A percentile compares a stretch with the other conserved stretches of the same genome.
phyloP scores from a whole-genome alignment of 2,329 filamentous ascomycete species.

The Trichoderma afroharzianum region DNA sequence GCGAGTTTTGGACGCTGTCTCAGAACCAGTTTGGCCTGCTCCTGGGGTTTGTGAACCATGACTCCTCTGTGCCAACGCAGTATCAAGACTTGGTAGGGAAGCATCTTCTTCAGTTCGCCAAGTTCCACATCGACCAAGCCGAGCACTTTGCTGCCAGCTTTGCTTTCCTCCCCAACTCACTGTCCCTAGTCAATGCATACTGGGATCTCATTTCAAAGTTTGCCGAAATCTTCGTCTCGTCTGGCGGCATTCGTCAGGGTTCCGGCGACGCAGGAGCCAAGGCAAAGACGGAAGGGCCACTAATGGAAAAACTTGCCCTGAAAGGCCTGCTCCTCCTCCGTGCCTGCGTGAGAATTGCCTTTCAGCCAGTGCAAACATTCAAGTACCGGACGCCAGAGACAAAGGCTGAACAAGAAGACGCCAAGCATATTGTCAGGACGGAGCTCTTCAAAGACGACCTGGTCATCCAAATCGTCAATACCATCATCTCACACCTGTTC shows the following conservation, averaged over 20 bases:
- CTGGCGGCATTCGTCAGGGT: conserved; percentile 51
- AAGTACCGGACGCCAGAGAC: conserved; percentile 73
- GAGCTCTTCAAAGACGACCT: conserved; percentile 74
- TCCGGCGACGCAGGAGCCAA: conserved; percentile 39
- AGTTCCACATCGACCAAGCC: conserved; percentile 86
- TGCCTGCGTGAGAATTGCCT: conserved; percentile 80
- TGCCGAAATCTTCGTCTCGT: conserved; percentile 67
- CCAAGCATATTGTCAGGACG: conserved; percentile 65
- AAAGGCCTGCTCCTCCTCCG: conserved; percentile 80
- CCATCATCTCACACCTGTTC: conserved; percentile 83
- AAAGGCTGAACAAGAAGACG: conserved; percentile 70
- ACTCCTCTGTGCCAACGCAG: conserved; percentile 49
- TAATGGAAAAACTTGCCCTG: conserved; percentile 75
- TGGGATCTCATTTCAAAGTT: conserved; percentile 79
- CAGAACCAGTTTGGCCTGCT: conserved; percentile 76
- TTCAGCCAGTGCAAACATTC: conserved; percentile 76
- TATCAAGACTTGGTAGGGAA: conserved; percentile 69
- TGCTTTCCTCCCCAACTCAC: conserved; percentile 72
- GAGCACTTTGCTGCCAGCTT: conserved; percentile 78
- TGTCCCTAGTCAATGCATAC: conserved; percentile 75
- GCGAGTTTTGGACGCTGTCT: conserved; percentile 75
- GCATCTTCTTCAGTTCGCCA: conserved; percentile 85
- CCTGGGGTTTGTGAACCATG: conserved; percentile 58
- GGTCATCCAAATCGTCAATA: conserved; percentile 76
- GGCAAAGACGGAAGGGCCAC: conserved; percentile 54